Evolutionary conservation across 768 basidiomycete species (phyloP).

Genomic region (Suillus subaureus): DNA sequence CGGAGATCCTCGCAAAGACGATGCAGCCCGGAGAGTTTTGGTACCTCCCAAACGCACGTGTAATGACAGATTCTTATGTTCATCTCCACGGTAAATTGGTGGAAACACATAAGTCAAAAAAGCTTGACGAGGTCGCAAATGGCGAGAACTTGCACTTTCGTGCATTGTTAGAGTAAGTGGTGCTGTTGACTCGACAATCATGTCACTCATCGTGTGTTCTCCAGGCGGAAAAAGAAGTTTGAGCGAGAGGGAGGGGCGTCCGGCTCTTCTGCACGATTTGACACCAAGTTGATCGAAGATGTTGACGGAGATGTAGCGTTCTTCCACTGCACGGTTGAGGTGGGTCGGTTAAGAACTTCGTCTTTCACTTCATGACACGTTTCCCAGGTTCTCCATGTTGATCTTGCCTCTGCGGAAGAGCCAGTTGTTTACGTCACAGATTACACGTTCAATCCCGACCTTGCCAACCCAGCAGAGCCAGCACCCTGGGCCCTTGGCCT

Average conservation of each 20-base stretch:
- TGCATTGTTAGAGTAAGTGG: constrained; percentile 53
- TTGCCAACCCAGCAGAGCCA: constrained; percentile 32
- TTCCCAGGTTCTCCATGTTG: constrained; percentile 49
- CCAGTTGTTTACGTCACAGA: constrained; percentile 63
- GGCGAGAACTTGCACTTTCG: constrained; percentile 41
- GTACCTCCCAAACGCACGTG: constrained; percentile 53
- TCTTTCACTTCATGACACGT: not conserved
- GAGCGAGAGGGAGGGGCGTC: constrained; percentile 27
- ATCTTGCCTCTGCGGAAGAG: constrained; percentile 32
- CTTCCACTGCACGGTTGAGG: constrained; percentile 64
- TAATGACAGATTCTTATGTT: constrained; percentile 39
- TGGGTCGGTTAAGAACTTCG: constrained; percentile 25
- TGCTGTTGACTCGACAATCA: not conserved
- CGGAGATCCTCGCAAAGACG: constrained; percentile 39
- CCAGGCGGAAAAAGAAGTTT: constrained; percentile 53
- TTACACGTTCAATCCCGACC: constrained; percentile 54
- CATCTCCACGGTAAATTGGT: constrained; percentile 57
- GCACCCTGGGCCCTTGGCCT: constrained; percentile 47
- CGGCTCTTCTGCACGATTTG: constrained; percentile 35
- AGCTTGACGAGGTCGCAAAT: constrained; percentile 43
- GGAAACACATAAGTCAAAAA: constrained; percentile 43
- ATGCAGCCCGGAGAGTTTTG: constrained; percentile 57
- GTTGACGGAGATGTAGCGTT: constrained; percentile 42
- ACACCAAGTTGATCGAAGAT: constrained; percentile 51
- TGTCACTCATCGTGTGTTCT: constrained; percentile 8